Evolutionary conservation across 108 stramenopile species (phyloP).

Genomic region (Cyclotella sp.): DNA sequence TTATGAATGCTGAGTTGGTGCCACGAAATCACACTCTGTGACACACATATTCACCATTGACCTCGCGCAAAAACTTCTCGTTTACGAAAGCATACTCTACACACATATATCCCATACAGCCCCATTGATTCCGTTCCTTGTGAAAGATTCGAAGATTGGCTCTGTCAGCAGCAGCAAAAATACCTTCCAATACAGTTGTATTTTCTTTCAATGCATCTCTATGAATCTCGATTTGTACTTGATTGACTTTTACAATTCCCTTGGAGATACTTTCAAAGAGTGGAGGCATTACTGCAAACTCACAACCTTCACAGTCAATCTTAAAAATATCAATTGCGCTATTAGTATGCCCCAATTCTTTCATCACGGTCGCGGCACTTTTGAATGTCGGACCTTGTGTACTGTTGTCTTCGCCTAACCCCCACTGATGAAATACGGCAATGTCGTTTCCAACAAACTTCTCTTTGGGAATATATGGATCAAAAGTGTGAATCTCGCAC

Average conservation of each 20-base stretch:
- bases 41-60: conserved; percentile 11
- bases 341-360: conserved; percentile 41
- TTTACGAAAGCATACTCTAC: conserved; percentile 33
- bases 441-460: conserved; percentile 35
- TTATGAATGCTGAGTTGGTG: too few species aligned
- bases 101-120: conserved; percentile 22
- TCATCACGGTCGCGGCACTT: conserved; percentile 32
- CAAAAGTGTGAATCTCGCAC: conserved; percentile 53
- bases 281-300: conserved; percentile 30
- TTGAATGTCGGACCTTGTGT: conserved; percentile 3
- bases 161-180: conserved; percentile 39
- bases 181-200: neutral
- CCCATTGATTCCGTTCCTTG: conserved; percentile 53
- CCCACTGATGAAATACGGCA: conserved; percentile 49
- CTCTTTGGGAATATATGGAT: conserved; percentile 31
- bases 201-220: neutral
- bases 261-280: conserved; percentile 34
- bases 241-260: conserved; percentile 29
- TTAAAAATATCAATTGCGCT: conserved; percentile 48
- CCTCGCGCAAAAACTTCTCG: conserved; percentile 26
- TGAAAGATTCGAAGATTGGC: conserved; percentile 43
- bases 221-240: conserved; percentile 39
- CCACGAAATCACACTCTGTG: neutral
- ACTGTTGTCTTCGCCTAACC: conserved; percentile 34
- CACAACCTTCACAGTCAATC: conserved; percentile 48